Percentiles rank a stretch among this genome's conserved stretches.
Conservation (phyloP, 169 alveolate species). For the Plasmodium fragile region DNA sequence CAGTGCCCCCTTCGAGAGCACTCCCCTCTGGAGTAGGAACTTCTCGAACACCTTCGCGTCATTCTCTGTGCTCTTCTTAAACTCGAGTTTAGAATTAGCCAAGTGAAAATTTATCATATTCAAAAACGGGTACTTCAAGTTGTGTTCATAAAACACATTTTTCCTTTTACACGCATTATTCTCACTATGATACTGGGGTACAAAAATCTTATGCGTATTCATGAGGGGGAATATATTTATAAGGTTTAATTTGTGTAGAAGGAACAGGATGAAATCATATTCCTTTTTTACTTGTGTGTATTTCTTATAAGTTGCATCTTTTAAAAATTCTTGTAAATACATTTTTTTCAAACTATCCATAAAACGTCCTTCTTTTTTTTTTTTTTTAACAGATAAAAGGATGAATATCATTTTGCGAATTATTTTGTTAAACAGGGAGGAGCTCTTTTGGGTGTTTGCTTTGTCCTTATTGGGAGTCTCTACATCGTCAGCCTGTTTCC, state of each 20-base stretch:
- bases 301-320: neutral
- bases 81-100: conserved; percentile 33
- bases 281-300: conserved; percentile 47
- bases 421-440: conserved; percentile 1
- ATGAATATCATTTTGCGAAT: conserved; percentile 45
- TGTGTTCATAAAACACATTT: conserved; percentile 47
- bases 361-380: conserved; percentile 57
- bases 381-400: conserved; percentile 35
- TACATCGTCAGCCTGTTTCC: too few relatives aligned
- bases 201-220: conserved; percentile 62
- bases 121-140: conserved; percentile 64
- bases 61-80: conserved; percentile 2
- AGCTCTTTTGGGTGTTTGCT: neutral
- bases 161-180: conserved; percentile 57
- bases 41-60: neutral
- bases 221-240: conserved; percentile 51
- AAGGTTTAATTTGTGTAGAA: conserved; percentile 58
- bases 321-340: conserved; percentile 39
- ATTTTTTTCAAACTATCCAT: conserved; percentile 72
- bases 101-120: conserved; percentile 63
- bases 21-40: conserved; percentile 28
- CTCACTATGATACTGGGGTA: conserved; percentile 39
- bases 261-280: conserved; percentile 56
- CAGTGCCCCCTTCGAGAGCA: neutral
- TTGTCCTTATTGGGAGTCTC: neutral